A percentile compares a stretch with the other conserved stretches of the same genome.
Conservation (phyloP, 805 yeast species). For the Barnettozyma californica region DNA sequence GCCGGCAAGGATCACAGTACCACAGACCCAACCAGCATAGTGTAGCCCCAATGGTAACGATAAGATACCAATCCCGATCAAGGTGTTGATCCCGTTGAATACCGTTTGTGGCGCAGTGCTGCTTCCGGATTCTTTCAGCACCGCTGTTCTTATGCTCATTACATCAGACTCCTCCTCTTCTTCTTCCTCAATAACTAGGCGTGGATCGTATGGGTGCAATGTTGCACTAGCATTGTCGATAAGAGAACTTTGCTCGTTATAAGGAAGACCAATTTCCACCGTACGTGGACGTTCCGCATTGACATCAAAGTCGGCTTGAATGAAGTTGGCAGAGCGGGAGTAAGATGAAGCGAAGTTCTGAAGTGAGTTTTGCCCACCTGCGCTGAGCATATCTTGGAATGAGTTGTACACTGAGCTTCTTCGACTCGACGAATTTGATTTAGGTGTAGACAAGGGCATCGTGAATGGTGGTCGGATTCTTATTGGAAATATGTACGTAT, state of each 20-base stretch:
- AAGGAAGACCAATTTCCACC: constrained; percentile 14
- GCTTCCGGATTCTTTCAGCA: constrained; percentile 26
- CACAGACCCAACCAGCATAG: constrained; percentile 62
- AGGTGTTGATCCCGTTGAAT: constrained; percentile 70
- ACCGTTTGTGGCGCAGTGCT: constrained; percentile 72
- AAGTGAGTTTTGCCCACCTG: constrained; percentile 25
- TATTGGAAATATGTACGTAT: too few species aligned
- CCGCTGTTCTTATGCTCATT: constrained; percentile 15
- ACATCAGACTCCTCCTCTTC: constrained; percentile 9
- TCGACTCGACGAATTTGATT: background rate
- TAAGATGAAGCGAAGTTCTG: constrained; percentile 24
- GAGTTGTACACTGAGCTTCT: constrained; percentile 20
- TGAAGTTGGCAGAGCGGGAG: constrained; percentile 23
- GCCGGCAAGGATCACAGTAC: constrained; percentile 35
- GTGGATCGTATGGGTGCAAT: background rate
- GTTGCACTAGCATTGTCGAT: constrained; percentile 1
- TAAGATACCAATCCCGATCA: constrained; percentile 71
- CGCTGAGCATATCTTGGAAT: constrained; percentile 20
- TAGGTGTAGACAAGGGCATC: background rate
- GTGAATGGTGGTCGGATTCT: too few species aligned
- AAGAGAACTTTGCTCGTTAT: constrained; percentile 14
- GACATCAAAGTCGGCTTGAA: constrained; percentile 26
- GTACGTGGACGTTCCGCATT: constrained; percentile 15
- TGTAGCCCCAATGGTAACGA: constrained; percentile 67
- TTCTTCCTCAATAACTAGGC: background rate